Conservation (phyloP, 306 rosid genomes). For the Amphicarpaea edgeworthii region DNA sequence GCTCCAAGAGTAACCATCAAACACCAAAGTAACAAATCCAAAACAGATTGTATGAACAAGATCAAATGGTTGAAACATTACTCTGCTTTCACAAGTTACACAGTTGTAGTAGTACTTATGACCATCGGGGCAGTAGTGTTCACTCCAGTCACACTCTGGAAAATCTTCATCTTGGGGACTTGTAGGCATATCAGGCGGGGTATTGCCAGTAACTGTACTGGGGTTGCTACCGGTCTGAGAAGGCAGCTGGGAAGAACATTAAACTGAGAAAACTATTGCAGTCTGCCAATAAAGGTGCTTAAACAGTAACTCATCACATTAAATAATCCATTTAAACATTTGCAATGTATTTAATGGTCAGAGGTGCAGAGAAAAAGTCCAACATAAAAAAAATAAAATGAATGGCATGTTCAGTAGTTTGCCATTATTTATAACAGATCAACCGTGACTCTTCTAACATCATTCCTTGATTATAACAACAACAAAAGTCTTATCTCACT, state of each 20-base stretch:
- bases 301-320: slow-evolving; percentile 37
- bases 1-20: slow-evolving; percentile 51
- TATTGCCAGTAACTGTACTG: slow-evolving; percentile 50
- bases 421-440: slow-evolving; percentile 16
- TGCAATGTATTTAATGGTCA: slow-evolving; percentile 14
- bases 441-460: slow-evolving; percentile 30
- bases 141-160: slow-evolving; percentile 93
- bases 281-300: slow-evolving; percentile 34
- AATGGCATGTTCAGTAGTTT: slow-evolving; percentile 28
- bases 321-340: slow-evolving; percentile 21
- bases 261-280: slow-evolving; percentile 38
- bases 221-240: slow-evolving; percentile 52
- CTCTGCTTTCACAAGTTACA: slow-evolving; percentile 83
- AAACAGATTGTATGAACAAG: slow-evolving; percentile 42
- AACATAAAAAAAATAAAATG: slow-evolving; percentile 36
- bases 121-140: slow-evolving; percentile 90
- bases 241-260: slow-evolving; percentile 51
- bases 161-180: slow-evolving; percentile 51
- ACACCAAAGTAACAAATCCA: slow-evolving; percentile 26
- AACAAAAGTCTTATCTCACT: background rate
- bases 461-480: slow-evolving; percentile 20
- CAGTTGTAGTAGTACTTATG: slow-evolving; percentile 78
- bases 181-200: slow-evolving; percentile 51
- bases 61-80: slow-evolving; percentile 53
- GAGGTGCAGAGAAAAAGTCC: slow-evolving; percentile 1